Conservation (phyloP, 2,329 filamentous ascomycete genomes). For the Fusarium citri region DNA sequence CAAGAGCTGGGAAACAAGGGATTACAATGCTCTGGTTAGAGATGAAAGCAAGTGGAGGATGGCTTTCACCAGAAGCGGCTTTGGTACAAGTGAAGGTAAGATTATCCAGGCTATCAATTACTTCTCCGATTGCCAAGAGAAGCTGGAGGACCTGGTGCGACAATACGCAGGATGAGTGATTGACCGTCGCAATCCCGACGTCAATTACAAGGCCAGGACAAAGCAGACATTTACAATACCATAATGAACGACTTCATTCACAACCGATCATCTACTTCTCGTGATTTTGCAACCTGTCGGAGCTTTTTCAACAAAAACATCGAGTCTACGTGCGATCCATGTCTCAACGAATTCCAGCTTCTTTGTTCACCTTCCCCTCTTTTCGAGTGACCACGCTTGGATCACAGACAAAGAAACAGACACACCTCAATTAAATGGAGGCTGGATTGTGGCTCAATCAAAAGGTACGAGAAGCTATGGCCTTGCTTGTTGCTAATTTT, state of each 20-base stretch:
- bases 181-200: background rate
- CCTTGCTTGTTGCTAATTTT: constrained; percentile 27
- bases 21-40: constrained; percentile 43
- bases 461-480: background rate
- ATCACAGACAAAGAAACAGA: constrained; percentile 22
- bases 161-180: constrained; percentile 38
- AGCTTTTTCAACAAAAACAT: constrained; percentile 20
- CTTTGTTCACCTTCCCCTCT: constrained; percentile 31
- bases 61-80: constrained; percentile 61
- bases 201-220: background rate
- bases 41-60: constrained; percentile 63
- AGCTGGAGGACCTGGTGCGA: constrained; percentile 57
- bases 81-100: constrained; percentile 63
- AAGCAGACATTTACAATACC: constrained; percentile 19
- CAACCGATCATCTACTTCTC: background rate
- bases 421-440: background rate
- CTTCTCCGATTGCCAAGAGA: constrained; percentile 67
- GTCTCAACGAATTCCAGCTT: background rate
- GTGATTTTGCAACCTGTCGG: constrained; percentile 9
- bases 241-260: constrained; percentile 22
- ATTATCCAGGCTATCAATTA: constrained; percentile 67
- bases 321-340: background rate
- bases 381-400: constrained; percentile 8
- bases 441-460: background rate
- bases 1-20: constrained; percentile 41